phyloP scores from a whole-genome alignment of 805 yeast genomes.

The Schwanniomyces occidentalis region DNA sequence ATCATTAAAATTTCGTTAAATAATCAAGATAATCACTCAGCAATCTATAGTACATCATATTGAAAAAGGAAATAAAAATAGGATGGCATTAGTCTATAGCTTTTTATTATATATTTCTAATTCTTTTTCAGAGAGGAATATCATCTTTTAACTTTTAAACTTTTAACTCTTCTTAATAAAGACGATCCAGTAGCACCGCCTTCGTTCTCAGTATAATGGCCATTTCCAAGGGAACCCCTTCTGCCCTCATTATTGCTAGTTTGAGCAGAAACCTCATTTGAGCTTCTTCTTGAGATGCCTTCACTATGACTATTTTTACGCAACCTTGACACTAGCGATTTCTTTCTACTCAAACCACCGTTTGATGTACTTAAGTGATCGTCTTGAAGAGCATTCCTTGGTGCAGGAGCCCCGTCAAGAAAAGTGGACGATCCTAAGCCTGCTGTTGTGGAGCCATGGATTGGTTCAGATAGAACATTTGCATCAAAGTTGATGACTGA shows the following conservation, averaged over 20 bases:
- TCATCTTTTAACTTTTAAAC: conserved; percentile 74
- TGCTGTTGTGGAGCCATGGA: conserved; percentile 83
- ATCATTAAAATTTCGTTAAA: too few species aligned
- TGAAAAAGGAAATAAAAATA: too few species aligned
- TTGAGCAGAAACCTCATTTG: conserved; percentile 21
- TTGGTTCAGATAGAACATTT: conserved; percentile 61
- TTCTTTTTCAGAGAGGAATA: conserved; percentile 17
- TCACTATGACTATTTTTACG: conserved; percentile 41
- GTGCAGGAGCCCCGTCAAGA: conserved; percentile 94
- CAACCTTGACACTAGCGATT: conserved; percentile 74
- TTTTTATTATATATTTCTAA: too few species aligned
- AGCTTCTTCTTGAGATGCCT: conserved; percentile 29
- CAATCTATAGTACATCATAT: too few species aligned
- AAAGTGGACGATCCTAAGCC: conserved; percentile 94
- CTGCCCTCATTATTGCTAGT: conserved; percentile 9
- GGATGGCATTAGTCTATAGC: too few species aligned
- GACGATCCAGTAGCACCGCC: conserved; percentile 45
- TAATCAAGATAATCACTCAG: too few species aligned
- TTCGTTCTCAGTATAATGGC: conserved; percentile 10
- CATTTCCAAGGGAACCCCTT: conserved; percentile 11
- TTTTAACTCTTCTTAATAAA: conserved; percentile 80
- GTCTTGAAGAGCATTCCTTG: conserved; percentile 34
- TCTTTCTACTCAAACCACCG: conserved; percentile 66
- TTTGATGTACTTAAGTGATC: conserved; percentile 26
- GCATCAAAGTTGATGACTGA: conserved; percentile 70